Evolutionary conservation across 2,329 filamentous ascomycete genomes (phyloP), one percentile per base, ranked within the genome.

Genomic region (Alternaria ventricosa): DNA sequence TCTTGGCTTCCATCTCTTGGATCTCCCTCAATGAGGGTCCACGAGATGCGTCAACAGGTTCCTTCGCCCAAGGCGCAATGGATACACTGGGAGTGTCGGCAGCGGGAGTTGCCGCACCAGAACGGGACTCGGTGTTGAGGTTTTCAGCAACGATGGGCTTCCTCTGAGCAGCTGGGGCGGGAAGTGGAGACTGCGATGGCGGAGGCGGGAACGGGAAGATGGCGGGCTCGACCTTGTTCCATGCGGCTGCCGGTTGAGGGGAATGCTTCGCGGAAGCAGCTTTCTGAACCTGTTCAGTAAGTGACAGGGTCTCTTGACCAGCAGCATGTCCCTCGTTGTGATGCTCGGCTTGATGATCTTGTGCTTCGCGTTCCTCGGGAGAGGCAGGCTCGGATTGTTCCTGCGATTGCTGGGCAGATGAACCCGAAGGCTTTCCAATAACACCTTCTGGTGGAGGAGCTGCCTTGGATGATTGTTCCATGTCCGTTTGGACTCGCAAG

Each of bases 1-100:
- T 96, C 75, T 92, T 93, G 36, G 95, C 95, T 79, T 99, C 96
- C 5, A 93, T 91, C 79, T 97, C 95, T 79, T 99, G 96, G 23
- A 99, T 99, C 77, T 99, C 94, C 82, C 94, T 97, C 66, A 99
- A 84, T 64, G 94, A 97, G 3, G 95, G 96, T 0, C 94, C 94
- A 80, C 92, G 96, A 44, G 92, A 89, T 6, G 85, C 82, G 53
- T 92, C 90, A 44, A 84, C 82, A 3, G 87, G 87, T 68, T 98
- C 94, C 79, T 96, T 96, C 6, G 96, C 96, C 96, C 96, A 99
- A 0, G 96, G 96, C 0, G 96, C 96, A 69, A 97, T 83, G 0
- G 95, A 93, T 5, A 94, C 86, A 55, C 86, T 85, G 7, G 87
- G 86, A 2, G 87, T 87, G 56, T 91, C 89, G 27, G 86, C 82